Evolutionary conservation across 2,329 filamentous ascomycete species (phyloP).

Genomic region (Xylariaceae sp.): DNA sequence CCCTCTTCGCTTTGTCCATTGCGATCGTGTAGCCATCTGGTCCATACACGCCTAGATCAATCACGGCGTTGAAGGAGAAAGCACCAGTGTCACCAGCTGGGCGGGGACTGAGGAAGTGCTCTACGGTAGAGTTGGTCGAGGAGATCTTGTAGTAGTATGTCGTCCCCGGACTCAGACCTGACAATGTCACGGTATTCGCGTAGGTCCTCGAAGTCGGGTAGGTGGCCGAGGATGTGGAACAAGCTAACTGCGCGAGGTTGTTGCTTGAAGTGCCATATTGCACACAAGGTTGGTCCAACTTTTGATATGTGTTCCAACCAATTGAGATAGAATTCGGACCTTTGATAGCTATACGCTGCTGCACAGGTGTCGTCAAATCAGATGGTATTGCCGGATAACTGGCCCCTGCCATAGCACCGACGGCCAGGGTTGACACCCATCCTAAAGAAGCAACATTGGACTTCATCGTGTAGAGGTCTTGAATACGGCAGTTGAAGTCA

Average conservation of each 20-base stretch:
- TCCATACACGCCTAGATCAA: constrained; percentile 63
- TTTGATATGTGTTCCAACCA: constrained; percentile 63
- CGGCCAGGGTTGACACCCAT: constrained; percentile 39
- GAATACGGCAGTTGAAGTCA: constrained; percentile 1
- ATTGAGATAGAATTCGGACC: constrained; percentile 57
- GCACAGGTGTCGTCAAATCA: constrained; percentile 60
- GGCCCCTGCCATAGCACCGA: constrained; percentile 37
- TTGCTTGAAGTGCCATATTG: constrained; percentile 54
- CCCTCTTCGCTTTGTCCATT: constrained; percentile 52
- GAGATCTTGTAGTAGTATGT: constrained; percentile 67
- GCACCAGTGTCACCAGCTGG: constrained; percentile 60
- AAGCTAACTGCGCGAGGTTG: constrained; percentile 49
- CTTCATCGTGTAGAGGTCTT: constrained; percentile 34
- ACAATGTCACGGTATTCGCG: constrained; percentile 56
- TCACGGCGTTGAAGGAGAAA: constrained; percentile 59
- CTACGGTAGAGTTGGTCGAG: constrained; percentile 60
- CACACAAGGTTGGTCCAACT: constrained; percentile 55
- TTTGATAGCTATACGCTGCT: constrained; percentile 60
- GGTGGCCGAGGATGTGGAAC: constrained; percentile 55
- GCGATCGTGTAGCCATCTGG: constrained; percentile 58
- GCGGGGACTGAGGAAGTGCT: constrained; percentile 61
- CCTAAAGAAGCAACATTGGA: constrained; percentile 30
- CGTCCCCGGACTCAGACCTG: constrained; percentile 55
- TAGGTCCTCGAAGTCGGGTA: constrained; percentile 62
- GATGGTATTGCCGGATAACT: constrained; percentile 54